Base-by-base conservation (phyloP, 1,284 basidiomycete genomes). In the Leccinum solheimii region DNA sequence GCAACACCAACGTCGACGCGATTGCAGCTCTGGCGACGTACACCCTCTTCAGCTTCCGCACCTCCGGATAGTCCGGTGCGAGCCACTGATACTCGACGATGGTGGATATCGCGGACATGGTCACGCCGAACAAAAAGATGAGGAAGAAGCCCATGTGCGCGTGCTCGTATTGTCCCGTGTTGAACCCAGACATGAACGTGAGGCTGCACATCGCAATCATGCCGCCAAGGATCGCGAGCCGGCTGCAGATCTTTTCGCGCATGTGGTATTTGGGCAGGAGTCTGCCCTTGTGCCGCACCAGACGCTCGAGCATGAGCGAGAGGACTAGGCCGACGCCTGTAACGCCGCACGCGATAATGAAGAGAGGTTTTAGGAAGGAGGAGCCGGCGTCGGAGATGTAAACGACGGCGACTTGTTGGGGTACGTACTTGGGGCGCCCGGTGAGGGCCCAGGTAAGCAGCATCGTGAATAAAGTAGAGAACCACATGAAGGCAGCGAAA, bases 341-440 rank as follows among this genome's bases (percentile, higher is more conserved):
- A 59, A 90, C 79, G 45, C 77, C 76, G 66, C 84, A 86, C 11
- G 84, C 85, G 10, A 79, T 76, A 50, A 91, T 77, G 69, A 92
- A 92, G 32, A 92, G 78, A 5, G 90, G 90, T 70, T 91, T 91
- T 43, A 92, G 76, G 52, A 81, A 78, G 65, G 81, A 81, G 23
- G 89, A 90, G 19, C 86, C 89, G 36, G 91, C 75, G 68, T 91
- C 89, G 27, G 88, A 90, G 55, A 91, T 90, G 72, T 88, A 91
- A 10, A 86, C 85, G 58, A 91, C 84, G 5, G 72, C 76, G 34
- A 82, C 82, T 36, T 86, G 81, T 72, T 77, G 72, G 21, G 80
- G 76, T 3, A 78, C 75, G 65, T 85, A 86, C 61, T 78, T 76
- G 11, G 81, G 85, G 30, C 77, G 68, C 19, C 83, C 82, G 11